Evolutionary conservation across 306 rosid species (phyloP), one percentile per base, ranked within the genome.

Genomic region (Astragalus glycyphyllos): DNA sequence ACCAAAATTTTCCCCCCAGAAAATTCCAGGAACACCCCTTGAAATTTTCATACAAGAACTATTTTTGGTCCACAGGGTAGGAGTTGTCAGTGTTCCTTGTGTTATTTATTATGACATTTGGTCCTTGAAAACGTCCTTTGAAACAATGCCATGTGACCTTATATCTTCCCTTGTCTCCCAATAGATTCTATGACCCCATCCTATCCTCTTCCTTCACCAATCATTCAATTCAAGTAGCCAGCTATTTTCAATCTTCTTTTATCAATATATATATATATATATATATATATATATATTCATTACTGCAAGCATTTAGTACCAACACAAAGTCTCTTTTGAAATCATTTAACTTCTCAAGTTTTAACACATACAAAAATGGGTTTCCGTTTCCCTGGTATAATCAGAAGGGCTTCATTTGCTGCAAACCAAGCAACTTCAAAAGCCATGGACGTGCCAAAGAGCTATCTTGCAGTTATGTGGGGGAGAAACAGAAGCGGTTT

Each of bases 141-240:
- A 58, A 73, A 83, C 83, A 76, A 55, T 63, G 47, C 58, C 82
- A 72, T 65, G 85, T 85, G 86, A 81, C 15, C 50, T 17, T 32
- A n/a, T n/a, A 23, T 11, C 14, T 47, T 66, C n/a, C 68, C 48
- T 73, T 61, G 71, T 73, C 69, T 72, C 51, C 42, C 37, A 23
- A 8, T 35, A 4, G 16, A 51, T 45, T 2, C 58, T 26, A 32
- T 57, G 16, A 3, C 12, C 26, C 12, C 44, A 17, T 11, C 50
- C 16, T 38, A 11, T 4, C 32, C 48, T 20, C 23, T 20, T 20
- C 1, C 7, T 11, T 26, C 38, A 72, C 26, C 66, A 75, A 48
- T 14, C 40, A 20, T 20, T 20, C 23, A 20, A 64, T 20, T 62
- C 51, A 40, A 11, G 68, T 41, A 17, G 68, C 68, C 37, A 62